A percentile compares a stretch with the other conserved stretches of the same genome.
Conservation (phyloP, 257 asterid species). For the Salvia miltiorrhiza region DNA sequence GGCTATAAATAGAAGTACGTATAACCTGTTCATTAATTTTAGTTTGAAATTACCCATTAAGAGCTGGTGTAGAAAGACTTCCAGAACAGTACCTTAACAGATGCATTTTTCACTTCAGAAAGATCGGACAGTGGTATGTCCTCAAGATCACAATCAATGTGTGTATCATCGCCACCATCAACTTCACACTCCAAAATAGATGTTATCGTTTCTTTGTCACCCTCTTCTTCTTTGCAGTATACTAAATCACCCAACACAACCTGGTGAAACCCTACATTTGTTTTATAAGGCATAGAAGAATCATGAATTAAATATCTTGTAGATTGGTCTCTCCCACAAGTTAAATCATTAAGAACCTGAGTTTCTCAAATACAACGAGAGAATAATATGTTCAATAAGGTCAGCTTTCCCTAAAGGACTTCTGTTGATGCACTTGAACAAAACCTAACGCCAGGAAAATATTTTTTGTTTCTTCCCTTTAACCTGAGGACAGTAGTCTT, state of each 20-base stretch:
- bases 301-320: slow-evolving; percentile 3
- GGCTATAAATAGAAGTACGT: too few relatives aligned
- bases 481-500: too few relatives aligned
- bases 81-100: slow-evolving; percentile 59
- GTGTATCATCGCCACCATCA: slow-evolving; percentile 32
- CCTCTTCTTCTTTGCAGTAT: slow-evolving; percentile 59
- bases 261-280: slow-evolving; percentile 55
- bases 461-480: background rate
- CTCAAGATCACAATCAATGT: slow-evolving; percentile 38
- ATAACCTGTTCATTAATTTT: background rate
- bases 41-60: background rate
- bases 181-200: slow-evolving; percentile 44
- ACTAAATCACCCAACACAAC: slow-evolving; percentile 90
- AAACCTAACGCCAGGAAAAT: background rate
- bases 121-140: slow-evolving; percentile 52
- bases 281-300: slow-evolving; percentile 26
- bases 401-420: background rate
- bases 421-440: background rate
- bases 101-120: slow-evolving; percentile 41
- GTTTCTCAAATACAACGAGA: background rate
- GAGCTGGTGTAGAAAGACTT: background rate
- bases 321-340: background rate
- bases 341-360: background rate
- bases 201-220: slow-evolving; percentile 32
- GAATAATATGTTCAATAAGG: background rate